Base-by-base conservation (phyloP, 805 yeast genomes). In the Myxozyma monticola region DNA sequence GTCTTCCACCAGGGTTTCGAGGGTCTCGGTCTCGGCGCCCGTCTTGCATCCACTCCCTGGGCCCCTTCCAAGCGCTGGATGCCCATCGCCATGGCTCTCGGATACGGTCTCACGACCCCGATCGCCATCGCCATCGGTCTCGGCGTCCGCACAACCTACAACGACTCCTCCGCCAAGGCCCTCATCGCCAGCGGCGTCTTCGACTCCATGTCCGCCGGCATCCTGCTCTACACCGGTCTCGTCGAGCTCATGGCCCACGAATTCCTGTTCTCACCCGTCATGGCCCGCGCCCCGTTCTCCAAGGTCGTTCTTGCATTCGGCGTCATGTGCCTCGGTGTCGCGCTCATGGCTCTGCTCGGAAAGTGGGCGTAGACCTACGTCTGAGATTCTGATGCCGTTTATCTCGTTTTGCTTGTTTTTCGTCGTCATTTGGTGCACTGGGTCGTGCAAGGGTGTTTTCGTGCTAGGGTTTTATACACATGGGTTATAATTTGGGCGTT, bases 161-260 rank as follows among this genome's bases (percentile, higher is more conserved):
- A 29, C 41, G 52, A 53, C 26, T 20, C 42, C 24, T 22, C 51
- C 29, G 49, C 51, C 33, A 73, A 68, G 7, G 80, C 85, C 1
- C 71, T 74, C 40, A 72, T 84, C 37, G 74, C 81, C 3, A 73
- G 76, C 46, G 91, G 91, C 41, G 76, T 80, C 0, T 75, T 84
- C 49, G 89, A 85, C 64, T 70, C 88, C 1, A 74, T 84, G 47
- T 83, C 89, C 20, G 78, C 88, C 1, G 91, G 91, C 34, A 77
- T 85, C 51, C 71, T 85, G 59, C 68, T 85, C 35, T 85, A 84
- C 68, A 81, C 88, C 37, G 86, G 88, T 40, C 66, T 84, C 48
- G 88, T 85, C 25, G 91, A 85, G 68, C 73, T 85, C 51, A 70
- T 85, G 73, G 91, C 89, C 2, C 80, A 83, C 54, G 91, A 85